phyloP scores from a whole-genome alignment of 2,329 filamentous ascomycete species.

The Rhinocladiella similis region DNA sequence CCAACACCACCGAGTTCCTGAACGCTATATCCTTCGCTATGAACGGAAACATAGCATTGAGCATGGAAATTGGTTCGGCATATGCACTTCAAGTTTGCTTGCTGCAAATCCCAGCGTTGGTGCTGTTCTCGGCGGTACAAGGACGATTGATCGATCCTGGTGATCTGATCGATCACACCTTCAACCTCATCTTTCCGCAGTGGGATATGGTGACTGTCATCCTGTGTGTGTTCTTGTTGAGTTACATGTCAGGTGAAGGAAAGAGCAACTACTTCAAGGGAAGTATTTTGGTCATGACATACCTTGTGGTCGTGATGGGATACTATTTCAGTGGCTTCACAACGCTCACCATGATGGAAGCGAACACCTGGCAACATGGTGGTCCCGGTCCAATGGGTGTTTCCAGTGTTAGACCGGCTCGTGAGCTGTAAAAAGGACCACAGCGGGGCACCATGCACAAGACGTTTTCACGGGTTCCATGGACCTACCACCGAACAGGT shows the following conservation, averaged over 20 bases:
- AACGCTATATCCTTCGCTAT: conserved; percentile 99
- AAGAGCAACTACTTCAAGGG: conserved; percentile 99
- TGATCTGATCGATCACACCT: conserved; percentile 53
- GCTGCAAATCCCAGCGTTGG: conserved; percentile 87
- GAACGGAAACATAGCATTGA: conserved; percentile 98
- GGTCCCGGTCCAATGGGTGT: conserved; percentile 42
- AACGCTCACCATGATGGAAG: conserved; percentile 51
- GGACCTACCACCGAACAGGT: not conserved
- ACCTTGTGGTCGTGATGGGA: conserved; percentile 85
- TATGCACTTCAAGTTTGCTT: conserved; percentile 96
- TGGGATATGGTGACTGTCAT: conserved; percentile 99
- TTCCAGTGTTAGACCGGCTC: conserved; percentile 33
- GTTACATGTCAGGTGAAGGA: conserved; percentile 96
- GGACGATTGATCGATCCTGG: conserved; percentile 56
- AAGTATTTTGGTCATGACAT: conserved; percentile 88
- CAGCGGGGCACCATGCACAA: too few species aligned
- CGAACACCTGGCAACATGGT: conserved; percentile 33
- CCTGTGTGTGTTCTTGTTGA: conserved; percentile 90
- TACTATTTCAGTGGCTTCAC: conserved; percentile 81
- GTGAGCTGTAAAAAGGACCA: not conserved
- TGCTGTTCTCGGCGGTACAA: conserved; percentile 83
- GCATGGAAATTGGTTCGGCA: conserved; percentile 97
- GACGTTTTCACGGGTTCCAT: too few species aligned
- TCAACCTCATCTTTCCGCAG: conserved; percentile 86
- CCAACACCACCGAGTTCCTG: conserved; percentile 97